Evolutionary conservation across 495 filamentous ascomycete genomes (phyloP).

Genomic region (Penicillium alfredii): DNA sequence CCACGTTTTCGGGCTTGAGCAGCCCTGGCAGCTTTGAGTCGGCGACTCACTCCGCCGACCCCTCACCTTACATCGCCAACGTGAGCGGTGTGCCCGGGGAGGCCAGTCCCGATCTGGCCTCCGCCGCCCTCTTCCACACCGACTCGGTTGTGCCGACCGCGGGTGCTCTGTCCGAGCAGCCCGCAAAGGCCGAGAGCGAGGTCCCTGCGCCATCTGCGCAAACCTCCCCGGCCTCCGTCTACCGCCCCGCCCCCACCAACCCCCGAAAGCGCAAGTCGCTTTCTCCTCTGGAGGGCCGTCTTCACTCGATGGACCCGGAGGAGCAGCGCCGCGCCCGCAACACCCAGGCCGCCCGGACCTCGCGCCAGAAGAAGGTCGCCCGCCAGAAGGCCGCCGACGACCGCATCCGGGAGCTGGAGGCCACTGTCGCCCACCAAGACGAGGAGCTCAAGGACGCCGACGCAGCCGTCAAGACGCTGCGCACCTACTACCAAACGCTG

Average conservation of each 20-base stretch:
- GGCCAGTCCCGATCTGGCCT: no score
- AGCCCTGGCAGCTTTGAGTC: slow-evolving; percentile 65
- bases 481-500: no score
- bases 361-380: slow-evolving; percentile 73
- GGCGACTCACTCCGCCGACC: no score
- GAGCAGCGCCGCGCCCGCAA: slow-evolving; percentile 82
- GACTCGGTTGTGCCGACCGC: slow-evolving; percentile 33
- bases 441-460: slow-evolving; percentile 42
- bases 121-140: slow-evolving; percentile 57
- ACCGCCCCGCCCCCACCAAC: no score
- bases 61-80: slow-evolving; percentile 59
- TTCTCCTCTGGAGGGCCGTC: slow-evolving; percentile 64
- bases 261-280: slow-evolving; percentile 72
- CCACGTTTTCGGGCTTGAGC: slow-evolving; percentile 77
- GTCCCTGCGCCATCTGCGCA: no score
- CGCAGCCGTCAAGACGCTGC: no score
- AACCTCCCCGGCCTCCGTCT: slow-evolving; percentile 25
- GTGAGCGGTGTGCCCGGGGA: slow-evolving; percentile 28
- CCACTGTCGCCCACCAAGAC: no score
- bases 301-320: slow-evolving; percentile 57
- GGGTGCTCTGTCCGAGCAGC: slow-evolving; percentile 23
- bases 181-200: no score
- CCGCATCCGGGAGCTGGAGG: slow-evolving; percentile 46
- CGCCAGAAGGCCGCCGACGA: slow-evolving; percentile 58
- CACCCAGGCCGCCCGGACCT: slow-evolving; percentile 92